Base-by-base conservation (phyloP, 345 rosid genomes). In the Brassica carinata region DNA sequence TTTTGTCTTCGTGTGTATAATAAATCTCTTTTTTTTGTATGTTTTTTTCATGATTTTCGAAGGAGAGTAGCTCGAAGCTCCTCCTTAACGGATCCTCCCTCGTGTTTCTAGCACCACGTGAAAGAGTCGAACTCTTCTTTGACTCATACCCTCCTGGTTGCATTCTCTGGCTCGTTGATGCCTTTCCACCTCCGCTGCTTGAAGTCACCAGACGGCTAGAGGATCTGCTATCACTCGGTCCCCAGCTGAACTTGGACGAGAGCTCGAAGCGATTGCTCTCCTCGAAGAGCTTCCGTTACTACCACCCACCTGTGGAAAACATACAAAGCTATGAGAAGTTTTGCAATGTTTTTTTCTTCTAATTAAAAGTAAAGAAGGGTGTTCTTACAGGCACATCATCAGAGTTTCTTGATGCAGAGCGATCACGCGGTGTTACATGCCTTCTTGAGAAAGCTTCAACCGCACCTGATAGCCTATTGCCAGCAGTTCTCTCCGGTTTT, bases 61-160 rank as follows among this genome's bases (percentile, higher is more conserved):
- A 92, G 85, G 92, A 86, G 17, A 92, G 88, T n/a, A 86, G 86
- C 82, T 92, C 94, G 55, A 92, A 88, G 86, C 89, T 90, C 82
- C 90, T 89, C 83, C 57, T 51, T 14, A 87, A 72, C 14, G 84
- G 83, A 69, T 90, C 90, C 55, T n/a, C n/a, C 87, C 90, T 3
- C 85, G 85, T 79, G 43, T 86, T 85, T 84, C 87, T 90, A 31
- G 87, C 69, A 4, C 85, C 64, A 34, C 93, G 97, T 9, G 85
- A 71, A 74, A 85, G 81, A 2, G 89, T 70, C 0, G 27, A 27
- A 14, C 57, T 51, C 55, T 88, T 85, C 79, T 85, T 88, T 9
- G 88, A 72, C 53, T 88, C 97, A 2, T 79, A 73, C 17, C 82
- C 90, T n/a, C 78, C 90, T 43, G 57, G 57, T 14, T 84, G 92